A percentile compares a stretch with the other conserved stretches of the same genome.
These are phyloP conservation scores for Fraxinus nigra DNA, from an alignment of 305 asterid genomes.

Conservation along the genomic window DNA sequence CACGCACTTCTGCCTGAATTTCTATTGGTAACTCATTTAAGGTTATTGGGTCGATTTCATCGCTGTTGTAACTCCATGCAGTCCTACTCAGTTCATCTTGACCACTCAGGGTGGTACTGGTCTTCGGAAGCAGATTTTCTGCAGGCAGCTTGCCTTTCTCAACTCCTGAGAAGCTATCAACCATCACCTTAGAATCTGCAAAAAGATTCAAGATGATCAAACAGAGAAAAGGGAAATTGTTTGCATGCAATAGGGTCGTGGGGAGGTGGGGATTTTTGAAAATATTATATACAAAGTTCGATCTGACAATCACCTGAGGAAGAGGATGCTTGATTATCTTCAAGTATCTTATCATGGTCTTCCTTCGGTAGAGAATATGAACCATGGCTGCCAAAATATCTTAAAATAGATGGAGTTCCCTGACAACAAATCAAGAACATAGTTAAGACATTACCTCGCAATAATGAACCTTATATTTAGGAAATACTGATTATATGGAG, in stretches of 20 bases:
- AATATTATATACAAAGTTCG: not conserved
- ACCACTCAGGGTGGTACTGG: conserved; percentile 25
- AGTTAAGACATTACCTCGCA: conserved; percentile 1
- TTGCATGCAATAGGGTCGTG: not conserved
- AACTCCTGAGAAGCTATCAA: conserved; percentile 16
- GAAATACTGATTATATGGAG: not conserved
- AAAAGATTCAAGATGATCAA: not conserved
- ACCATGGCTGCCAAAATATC: conserved; percentile 44
- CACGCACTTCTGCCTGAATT: conserved; percentile 78
- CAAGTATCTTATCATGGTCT: conserved; percentile 28
- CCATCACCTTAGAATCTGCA: conserved; percentile 23
- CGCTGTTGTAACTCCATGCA: conserved; percentile 57
- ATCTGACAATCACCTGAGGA: conserved; percentile 48
- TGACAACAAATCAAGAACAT: conserved; percentile 34
- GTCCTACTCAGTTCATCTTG: conserved; percentile 32
- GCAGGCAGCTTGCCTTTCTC: conserved; percentile 29
- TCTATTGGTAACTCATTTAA: conserved; percentile 68
- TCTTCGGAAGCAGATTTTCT: conserved; percentile 28
- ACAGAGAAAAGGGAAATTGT: not conserved
- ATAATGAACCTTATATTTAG: not conserved
- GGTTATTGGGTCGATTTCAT: conserved; percentile 72
- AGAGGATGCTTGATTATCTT: conserved; percentile 38
- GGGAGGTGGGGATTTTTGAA: not conserved
- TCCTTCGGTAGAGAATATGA: conserved; percentile 34
- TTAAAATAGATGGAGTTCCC: conserved; percentile 63